phyloP scores from a whole-genome alignment of 2,329 filamentous ascomycete genomes.

The Dryadomyces quercus-mongolicae region DNA sequence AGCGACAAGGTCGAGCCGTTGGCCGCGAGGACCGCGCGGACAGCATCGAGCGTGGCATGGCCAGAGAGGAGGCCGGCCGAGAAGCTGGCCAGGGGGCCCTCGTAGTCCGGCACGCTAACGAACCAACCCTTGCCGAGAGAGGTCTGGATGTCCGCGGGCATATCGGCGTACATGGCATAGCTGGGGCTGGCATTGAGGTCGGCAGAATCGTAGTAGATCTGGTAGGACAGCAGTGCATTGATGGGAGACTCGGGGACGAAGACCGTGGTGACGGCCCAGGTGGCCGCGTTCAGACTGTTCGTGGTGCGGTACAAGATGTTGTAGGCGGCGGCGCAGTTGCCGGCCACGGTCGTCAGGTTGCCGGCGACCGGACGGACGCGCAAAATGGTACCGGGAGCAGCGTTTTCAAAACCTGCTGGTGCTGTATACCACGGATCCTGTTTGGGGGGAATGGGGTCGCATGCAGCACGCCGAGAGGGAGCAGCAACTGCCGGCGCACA shows the following conservation, averaged over 20 bases:
- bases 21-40: conserved; percentile 25
- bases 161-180: conserved; percentile 17
- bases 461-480: neutral
- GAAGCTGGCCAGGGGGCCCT: conserved; percentile 29
- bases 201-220: conserved; percentile 26
- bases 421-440: conserved; percentile 22
- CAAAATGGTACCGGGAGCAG: conserved; percentile 18
- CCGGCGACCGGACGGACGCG: conserved; percentile 18
- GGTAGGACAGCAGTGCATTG: conserved; percentile 25
- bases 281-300: conserved; percentile 19
- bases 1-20: conserved; percentile 12
- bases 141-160: conserved; percentile 17
- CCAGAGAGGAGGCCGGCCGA: conserved; percentile 27
- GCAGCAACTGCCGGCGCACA: neutral
- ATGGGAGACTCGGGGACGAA: conserved; percentile 15
- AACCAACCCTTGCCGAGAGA: conserved; percentile 29
- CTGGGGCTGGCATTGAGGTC: conserved; percentile 25
- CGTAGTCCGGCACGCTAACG: conserved; percentile 32
- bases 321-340: conserved; percentile 16
- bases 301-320: conserved; percentile 27
- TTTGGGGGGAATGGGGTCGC: conserved; percentile 11
- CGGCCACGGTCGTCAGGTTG: conserved; percentile 12
- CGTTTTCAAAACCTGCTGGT: conserved; percentile 16
- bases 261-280: conserved; percentile 27
- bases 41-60: conserved; percentile 28